Conservation (phyloP, 1,139 yeast genomes). For the Hemisphaericaspora subhashii region DNA sequence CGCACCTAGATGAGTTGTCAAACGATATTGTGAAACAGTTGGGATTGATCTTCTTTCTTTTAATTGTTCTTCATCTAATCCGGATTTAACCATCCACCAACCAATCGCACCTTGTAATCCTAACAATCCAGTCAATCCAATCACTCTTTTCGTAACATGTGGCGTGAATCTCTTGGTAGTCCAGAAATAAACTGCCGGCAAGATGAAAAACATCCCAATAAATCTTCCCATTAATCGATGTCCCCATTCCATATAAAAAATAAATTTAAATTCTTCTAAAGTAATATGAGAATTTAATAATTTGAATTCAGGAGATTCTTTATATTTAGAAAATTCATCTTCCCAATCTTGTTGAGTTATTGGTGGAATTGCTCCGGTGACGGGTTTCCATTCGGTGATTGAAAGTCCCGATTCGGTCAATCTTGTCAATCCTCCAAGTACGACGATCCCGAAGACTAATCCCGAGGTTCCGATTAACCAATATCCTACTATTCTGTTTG, state of each 20-base stretch:
- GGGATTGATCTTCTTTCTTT: slow-evolving; percentile 85
- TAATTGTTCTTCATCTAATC: slow-evolving; percentile 79
- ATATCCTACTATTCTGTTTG: slow-evolving; percentile 67
- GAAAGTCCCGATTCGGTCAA: slow-evolving; percentile 94
- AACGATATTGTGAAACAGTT: slow-evolving; percentile 91
- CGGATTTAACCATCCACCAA: slow-evolving; percentile 99
- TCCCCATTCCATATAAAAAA: slow-evolving; percentile 97
- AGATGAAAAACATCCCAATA: slow-evolving; percentile 77
- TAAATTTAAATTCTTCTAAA: slow-evolving; percentile 90
- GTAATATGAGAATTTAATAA: slow-evolving; percentile 87
- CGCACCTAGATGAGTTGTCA: slow-evolving; percentile 92
- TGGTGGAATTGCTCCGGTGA: slow-evolving; percentile 94
- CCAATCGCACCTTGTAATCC: slow-evolving; percentile 96
- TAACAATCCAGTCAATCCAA: slow-evolving; percentile 71
- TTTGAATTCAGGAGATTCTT: slow-evolving; percentile 87
- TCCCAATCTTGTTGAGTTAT: slow-evolving; percentile 79
- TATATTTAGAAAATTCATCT: slow-evolving; percentile 76
- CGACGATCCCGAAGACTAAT: slow-evolving; percentile 90
- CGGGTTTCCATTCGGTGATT: slow-evolving; percentile 98
- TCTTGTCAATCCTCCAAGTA: slow-evolving; percentile 94
- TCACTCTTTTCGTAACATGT: slow-evolving; percentile 65
- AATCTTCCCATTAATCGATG: slow-evolving; percentile 91
- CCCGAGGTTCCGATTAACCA: slow-evolving; percentile 92
- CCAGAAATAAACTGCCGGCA: slow-evolving; percentile 86
- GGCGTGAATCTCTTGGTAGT: slow-evolving; percentile 63